Percentiles rank a stretch among this genome's conserved stretches.
These are phyloP conservation scores for Termitomyces sp. DNA, from an alignment of 768 basidiomycete genomes.

Conservation along the genomic window DNA sequence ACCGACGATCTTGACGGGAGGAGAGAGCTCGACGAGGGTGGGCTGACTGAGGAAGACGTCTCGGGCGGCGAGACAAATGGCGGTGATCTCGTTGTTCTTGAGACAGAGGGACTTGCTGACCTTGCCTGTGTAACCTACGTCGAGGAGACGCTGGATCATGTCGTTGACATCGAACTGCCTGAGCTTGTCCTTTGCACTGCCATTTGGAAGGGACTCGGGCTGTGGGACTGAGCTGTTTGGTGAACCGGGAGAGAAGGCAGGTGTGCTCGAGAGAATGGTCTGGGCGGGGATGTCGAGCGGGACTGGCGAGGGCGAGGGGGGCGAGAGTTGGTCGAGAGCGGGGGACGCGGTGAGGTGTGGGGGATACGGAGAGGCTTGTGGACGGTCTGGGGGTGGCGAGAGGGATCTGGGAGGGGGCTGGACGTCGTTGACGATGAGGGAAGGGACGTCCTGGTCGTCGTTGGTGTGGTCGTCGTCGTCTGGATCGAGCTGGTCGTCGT, in stretches of 20 bases:
- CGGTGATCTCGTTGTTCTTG: conserved; percentile 94
- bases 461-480: conserved; percentile 38
- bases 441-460: conserved; percentile 25
- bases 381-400: conserved; percentile 23
- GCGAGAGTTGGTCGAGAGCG: conserved; percentile 32
- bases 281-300: conserved; percentile 82
- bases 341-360: conserved; percentile 35
- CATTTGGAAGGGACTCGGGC: conserved; percentile 40
- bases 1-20: conserved; percentile 98
- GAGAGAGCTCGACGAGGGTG: conserved; percentile 93
- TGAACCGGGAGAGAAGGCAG: conserved; percentile 53
- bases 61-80: conserved; percentile 91
- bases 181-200: conserved; percentile 52
- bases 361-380: conserved; percentile 18
- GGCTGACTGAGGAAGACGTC: conserved; percentile 97
- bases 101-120: conserved; percentile 93
- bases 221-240: conserved; percentile 33
- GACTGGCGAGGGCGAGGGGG: conserved; percentile 41
- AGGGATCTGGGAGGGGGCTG: conserved; percentile 38
- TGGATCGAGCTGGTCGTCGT: conserved; percentile 57
- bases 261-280: conserved; percentile 78
- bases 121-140: conserved; percentile 97
- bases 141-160: conserved; percentile 94
- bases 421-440: conserved; percentile 18
- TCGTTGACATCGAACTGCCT: conserved; percentile 91